Base-by-base conservation (phyloP, 768 basidiomycete species). In the Mycena olivaceomarginata region DNA sequence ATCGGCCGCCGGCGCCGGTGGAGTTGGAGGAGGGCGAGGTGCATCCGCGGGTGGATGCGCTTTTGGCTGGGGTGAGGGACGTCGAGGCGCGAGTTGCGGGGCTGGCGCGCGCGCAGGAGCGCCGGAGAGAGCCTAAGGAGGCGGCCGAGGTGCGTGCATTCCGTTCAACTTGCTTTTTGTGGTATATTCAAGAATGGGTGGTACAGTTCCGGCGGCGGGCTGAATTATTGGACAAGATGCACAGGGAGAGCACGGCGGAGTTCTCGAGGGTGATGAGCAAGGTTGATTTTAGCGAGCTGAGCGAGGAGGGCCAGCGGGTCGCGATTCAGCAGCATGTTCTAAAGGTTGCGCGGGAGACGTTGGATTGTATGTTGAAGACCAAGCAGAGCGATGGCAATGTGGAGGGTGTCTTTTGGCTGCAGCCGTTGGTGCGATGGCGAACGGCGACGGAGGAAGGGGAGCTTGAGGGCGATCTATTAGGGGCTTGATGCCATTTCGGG, bases 391-490 rank as follows among this genome's bases (percentile, higher is more conserved):
- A 37, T 5, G 57, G 20, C 25, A 15, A 13, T 31, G 59, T n/a
- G 37, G 67, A 62, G 46, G 22, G 43, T 15, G 12, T 83, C 74
- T 75, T 71, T 67, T 80, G 83, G 83, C 63, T 63, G 80, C 73
- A 69, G 43, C 53, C 67, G 41, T 39, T 66, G 15, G 15, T 22
- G 63, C 56, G 45, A 46, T 22, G 22, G 10, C 31, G 22, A n/a
- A 74, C 41, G 11, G 31, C 39, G 16, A 22, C 4, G 18, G 18
- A 51, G 25, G 48, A 51, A 39, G 16, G 5, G 66, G 66, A 53
- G 11, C 46, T 31, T 25, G 31, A 20, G 40, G 39, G 39, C 18
- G 62, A 8, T 45, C 43, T 45, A 40, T 25, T 41, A n/a, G 48
- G 18, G 40, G 25, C 6, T 20, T 45, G 43, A 45, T 45, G 43